phyloP scores from a whole-genome alignment of 441 rosid genomes.

The Syzygium malaccense region DNA sequence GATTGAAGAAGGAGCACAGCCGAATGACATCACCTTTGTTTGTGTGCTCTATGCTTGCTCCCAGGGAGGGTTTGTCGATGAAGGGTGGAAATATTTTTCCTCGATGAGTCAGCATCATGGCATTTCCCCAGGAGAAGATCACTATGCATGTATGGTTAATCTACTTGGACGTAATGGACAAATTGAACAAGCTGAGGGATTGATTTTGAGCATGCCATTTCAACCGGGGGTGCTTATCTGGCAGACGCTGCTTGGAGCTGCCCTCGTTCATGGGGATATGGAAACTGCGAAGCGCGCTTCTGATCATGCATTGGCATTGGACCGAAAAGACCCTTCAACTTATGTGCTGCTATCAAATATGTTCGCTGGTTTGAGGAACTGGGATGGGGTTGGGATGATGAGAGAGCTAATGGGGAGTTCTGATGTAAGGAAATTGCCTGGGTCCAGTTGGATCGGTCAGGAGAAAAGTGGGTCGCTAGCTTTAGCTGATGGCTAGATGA shows the following conservation, averaged over 20 bases:
- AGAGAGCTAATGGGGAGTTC: constrained; percentile 33
- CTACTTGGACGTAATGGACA: constrained; percentile 39
- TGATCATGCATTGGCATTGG: constrained; percentile 22
- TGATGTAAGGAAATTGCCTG: constrained; percentile 46
- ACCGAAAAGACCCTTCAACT: constrained; percentile 29
- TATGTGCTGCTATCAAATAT: constrained; percentile 41
- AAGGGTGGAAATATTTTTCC: constrained; percentile 31
- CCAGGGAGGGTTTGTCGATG: constrained; percentile 27
- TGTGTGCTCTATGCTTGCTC: constrained; percentile 32
- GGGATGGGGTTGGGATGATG: constrained; percentile 34
- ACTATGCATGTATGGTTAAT: constrained; percentile 45
- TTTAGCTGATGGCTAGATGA: neutral
- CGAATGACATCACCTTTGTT: constrained; percentile 27
- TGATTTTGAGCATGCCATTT: constrained; percentile 33
- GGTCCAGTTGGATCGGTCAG: constrained; percentile 41
- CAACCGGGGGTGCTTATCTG: constrained; percentile 40
- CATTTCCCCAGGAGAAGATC: constrained; percentile 41
- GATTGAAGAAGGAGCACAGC: constrained; percentile 18
- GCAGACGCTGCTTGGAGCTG: constrained; percentile 46
- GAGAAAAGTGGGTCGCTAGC: neutral
- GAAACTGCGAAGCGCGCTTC: constrained; percentile 40
- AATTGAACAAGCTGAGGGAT: constrained; percentile 40
- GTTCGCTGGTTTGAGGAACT: constrained; percentile 39
- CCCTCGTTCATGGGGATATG: constrained; percentile 39
- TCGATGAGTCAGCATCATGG: constrained; percentile 28